Percentiles rank a stretch among this genome's conserved stretches.
These are phyloP conservation scores for Lactuca sativa DNA, from an alignment of 129 eudicot genomes.

Conservation along the genomic window DNA sequence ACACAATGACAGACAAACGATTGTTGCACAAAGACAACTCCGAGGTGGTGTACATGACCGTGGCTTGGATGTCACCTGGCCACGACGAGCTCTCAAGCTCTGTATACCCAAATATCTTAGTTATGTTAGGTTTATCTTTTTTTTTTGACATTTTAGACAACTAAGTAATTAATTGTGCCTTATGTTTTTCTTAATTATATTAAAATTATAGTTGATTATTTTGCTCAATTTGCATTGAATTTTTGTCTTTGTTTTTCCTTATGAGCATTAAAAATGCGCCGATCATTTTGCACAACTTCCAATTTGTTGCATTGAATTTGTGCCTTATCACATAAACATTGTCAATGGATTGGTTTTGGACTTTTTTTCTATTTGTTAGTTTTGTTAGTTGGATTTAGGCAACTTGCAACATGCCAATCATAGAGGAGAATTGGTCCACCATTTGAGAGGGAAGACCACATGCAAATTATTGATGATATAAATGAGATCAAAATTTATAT, in stretches of 20 bases:
- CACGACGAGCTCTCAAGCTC: too few relatives aligned
- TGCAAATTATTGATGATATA: background rate
- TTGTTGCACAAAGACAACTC: too few relatives aligned
- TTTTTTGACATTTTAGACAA: background rate
- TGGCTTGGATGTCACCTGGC: too few relatives aligned
- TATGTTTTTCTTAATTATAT: too few relatives aligned
- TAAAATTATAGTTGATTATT: too few relatives aligned
- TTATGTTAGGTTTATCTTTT: background rate
- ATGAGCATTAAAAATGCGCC: background rate
- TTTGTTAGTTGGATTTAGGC: background rate
- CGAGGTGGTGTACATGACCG: too few relatives aligned
- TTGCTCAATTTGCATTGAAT: too few relatives aligned
- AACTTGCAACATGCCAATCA: conserved; percentile 16
- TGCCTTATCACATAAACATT: background rate
- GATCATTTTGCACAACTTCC: background rate
- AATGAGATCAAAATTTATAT: background rate
- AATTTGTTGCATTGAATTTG: background rate
- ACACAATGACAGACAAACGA: too few relatives aligned
- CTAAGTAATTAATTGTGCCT: background rate
- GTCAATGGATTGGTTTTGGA: conserved; percentile 10
- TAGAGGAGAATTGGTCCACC: conserved; percentile 7
- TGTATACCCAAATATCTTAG: too few relatives aligned
- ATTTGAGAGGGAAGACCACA: conserved; percentile 3
- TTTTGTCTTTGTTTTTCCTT: too few relatives aligned
- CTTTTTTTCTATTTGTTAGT: background rate